Percentiles rank a stretch among this genome's conserved stretches.
Evolutionary conservation across 2,329 filamentous ascomycete genomes (phyloP).

Genomic region (Hypoxylon rubiginosum): DNA sequence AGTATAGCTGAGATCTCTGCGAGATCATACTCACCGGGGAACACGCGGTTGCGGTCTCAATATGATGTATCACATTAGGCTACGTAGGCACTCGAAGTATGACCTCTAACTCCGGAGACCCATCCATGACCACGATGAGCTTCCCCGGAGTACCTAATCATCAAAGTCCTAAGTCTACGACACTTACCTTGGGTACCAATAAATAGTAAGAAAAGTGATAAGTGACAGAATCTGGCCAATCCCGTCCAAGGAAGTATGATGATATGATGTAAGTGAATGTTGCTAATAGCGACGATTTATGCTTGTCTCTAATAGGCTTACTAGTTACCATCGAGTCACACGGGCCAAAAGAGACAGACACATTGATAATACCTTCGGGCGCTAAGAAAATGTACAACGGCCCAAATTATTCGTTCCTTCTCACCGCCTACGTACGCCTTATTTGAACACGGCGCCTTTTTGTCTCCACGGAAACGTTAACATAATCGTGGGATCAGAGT

Average conservation of each 20-base stretch:
- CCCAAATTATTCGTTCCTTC: neutral
- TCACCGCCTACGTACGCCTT: neutral
- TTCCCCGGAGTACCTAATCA: conserved; percentile 1
- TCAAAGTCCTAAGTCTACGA: neutral
- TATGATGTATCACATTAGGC: neutral
- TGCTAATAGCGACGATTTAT: neutral
- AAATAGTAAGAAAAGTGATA: neutral
- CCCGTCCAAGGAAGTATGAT: neutral
- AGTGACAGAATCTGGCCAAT: neutral
- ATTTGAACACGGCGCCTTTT: neutral
- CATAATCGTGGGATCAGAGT: neutral
- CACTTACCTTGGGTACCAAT: neutral
- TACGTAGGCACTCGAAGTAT: neutral
- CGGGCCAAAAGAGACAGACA: no score
- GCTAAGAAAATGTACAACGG: conserved; percentile 1
- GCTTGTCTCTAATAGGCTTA: neutral
- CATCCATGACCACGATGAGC: neutral
- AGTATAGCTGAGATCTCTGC: neutral
- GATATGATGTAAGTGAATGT: neutral
- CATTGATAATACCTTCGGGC: conserved; percentile 1
- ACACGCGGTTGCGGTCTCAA: neutral
- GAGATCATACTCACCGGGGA: neutral
- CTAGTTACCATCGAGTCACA: neutral
- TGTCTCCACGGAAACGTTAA: neutral
- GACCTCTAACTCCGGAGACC: neutral